Evolutionary conservation across 2,329 filamentous ascomycete species (phyloP), one percentile per base, ranked within the genome.

Genomic region (Xylogone sp.): DNA sequence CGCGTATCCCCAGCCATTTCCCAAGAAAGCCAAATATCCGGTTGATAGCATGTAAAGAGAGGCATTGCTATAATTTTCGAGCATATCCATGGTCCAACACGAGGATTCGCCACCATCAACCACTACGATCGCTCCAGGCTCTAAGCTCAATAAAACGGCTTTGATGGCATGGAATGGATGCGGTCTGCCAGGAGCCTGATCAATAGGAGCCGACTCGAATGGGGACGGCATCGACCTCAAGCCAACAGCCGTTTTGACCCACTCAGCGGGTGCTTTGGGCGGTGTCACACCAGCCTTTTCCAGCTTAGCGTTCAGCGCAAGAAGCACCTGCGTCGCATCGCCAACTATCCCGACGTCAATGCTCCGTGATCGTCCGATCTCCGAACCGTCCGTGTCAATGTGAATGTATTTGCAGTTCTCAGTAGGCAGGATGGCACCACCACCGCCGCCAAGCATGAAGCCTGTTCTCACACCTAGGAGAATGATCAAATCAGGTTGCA

Each of bases 1-100:
- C 1, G 65, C 60, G 55, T 75, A 75, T 3, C 73, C 73, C 63
- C 70, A 76, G 3, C 73, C 73, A 51, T 71, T 75, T 1, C 73
- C 73, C 1, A 75, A 62, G 60, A 75, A 74, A 2, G 73, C 73
- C 1, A 76, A 63, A 46, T 75, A 70, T 46, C 69, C 67, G 0
- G 65, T 67, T 5, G 61, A 46, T 8, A 60, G 60, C 9, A 71
- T 59, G 56, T 29, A 59, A 44, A 9, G 65, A 57, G 42, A 52
- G 44, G 48, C n/a, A n/a, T n/a, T n/a, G n/a, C n/a, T n/a, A n/a
- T n/a, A n/a, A n/a, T n/a, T n/a, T n/a, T n/a, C 65, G 65, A 6
- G 65, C 64, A 59, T 58, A 54, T 68, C 67, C 2, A 63, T 60
- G 2, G 66, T 61, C 64, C 69, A 73, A 20, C 63, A 62, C 3